Evolutionary conservation across 2,329 filamentous ascomycete genomes (phyloP), one percentile per base, ranked within the genome.

Genomic region (Penicillium sp.): DNA sequence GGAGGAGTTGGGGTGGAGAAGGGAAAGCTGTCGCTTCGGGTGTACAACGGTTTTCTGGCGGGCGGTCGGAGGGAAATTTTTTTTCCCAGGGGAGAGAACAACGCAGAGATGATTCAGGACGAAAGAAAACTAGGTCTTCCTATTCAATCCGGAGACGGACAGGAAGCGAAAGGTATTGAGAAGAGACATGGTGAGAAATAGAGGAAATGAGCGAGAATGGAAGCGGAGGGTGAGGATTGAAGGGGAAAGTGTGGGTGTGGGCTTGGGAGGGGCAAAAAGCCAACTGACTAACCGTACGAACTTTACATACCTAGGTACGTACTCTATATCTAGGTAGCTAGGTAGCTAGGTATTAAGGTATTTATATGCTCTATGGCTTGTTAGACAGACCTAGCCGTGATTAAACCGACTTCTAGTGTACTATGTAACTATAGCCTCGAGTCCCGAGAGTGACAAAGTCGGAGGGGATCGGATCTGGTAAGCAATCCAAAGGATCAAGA

Each of bases 121-220:
- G 38, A 46, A 47, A 49, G 45, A 46, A 46, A 49, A 44, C 47
- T 67, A 70, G 60, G 65, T 71, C 55, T 68, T 63, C 65, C 66
- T 67, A 64, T 72, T 75, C 69, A 75, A 68, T 70, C 71, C 72
- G 72, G 70, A 64, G 59, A 61, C 57, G 65, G 68, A 72, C 69
- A 71, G 71, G 69, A 66, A 65, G 64, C 61, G 57, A 58, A 56
- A 54, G 58, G 58, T 64, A 54, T 46, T 66, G 53, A 44, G 59
- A 64, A 60, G 50, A 66, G 66, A 66, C 70, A 73, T 73, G 59
- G 54, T 70, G 60, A 58, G 45, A 56, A 57, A 54, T 58, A 58
- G 54, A 54, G 52, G 55, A 52, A 44, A 50, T 52, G 56, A 55
- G 54, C 53, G 55, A 50, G 53, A 58, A 58, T 42, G 39, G 46